Percentiles rank a stretch among this genome's conserved stretches.
Conservation (phyloP, 768 basidiomycete genomes). For the Pulveroboletus sp. region DNA sequence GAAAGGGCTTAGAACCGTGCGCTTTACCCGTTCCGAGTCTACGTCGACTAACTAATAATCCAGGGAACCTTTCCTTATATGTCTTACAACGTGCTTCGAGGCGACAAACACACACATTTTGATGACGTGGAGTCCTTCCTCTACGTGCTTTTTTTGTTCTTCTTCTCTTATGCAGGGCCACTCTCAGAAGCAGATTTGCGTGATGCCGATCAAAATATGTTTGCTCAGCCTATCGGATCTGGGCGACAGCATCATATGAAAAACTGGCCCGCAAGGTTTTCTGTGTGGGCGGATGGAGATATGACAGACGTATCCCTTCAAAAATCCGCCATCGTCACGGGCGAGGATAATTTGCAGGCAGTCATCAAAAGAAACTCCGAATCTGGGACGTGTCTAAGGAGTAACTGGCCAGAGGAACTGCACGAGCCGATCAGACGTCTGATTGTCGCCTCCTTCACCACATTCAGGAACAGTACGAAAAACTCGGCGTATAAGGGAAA, state of each 20-base stretch:
- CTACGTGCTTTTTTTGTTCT: no score
- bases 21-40: no score
- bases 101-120: no score
- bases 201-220: background rate
- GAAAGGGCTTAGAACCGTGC: no score
- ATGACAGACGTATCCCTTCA: background rate
- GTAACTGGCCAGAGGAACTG: background rate
- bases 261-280: background rate
- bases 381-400: background rate
- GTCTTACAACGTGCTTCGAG: no score
- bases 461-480: background rate
- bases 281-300: background rate
- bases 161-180: no score
- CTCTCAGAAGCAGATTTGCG: no score
- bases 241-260: background rate
- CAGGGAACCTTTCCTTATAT: no score
- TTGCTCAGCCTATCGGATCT: background rate
- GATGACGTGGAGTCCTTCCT: no score
- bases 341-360: background rate
- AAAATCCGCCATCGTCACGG: background rate
- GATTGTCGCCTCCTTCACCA: background rate
- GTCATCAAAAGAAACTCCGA: no score
- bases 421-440: background rate
- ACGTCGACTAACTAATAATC: no score
- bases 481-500: background rate